phyloP scores from a whole-genome alignment of 148 eudicot species.

The Beta vulgaris region DNA sequence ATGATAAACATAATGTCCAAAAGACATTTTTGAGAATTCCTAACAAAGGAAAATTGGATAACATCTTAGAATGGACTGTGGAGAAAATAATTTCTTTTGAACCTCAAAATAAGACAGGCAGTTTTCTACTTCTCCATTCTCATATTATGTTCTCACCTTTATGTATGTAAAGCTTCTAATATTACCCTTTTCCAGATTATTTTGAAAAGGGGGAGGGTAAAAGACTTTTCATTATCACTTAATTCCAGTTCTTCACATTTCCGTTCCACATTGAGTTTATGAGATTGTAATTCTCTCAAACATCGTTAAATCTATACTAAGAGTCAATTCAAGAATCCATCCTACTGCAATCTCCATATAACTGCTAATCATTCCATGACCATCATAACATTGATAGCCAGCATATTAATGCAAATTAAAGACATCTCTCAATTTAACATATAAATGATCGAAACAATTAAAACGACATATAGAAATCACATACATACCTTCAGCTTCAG shows the following conservation, averaged over 20 bases:
- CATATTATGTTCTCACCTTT: not conserved
- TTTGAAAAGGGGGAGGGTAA: too few relatives aligned
- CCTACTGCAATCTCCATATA: not conserved
- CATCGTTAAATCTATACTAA: too few relatives aligned
- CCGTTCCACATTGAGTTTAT: not conserved
- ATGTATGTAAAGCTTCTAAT: not conserved
- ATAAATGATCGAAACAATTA: not conserved
- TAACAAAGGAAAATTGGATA: too few relatives aligned
- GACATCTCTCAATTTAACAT: not conserved
- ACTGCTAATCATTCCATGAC: not conserved
- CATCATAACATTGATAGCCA: not conserved
- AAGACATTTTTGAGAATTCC: too few relatives aligned
- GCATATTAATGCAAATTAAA: not conserved
- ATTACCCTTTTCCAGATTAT: too few relatives aligned
- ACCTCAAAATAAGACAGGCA: not conserved
- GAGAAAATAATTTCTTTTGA: not conserved
- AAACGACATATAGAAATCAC: slow-evolving; percentile 3
- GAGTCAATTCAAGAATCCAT: too few relatives aligned
- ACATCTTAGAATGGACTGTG: too few relatives aligned
- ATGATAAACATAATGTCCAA: too few relatives aligned
- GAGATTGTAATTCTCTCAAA: not conserved
- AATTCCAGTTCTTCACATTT: not conserved
- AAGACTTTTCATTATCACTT: too few relatives aligned
- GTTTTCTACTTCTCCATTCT: not conserved
- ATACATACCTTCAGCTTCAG: slow-evolving; percentile 74